Base-by-base conservation (phyloP, 805 yeast genomes). In the Candida tibetensis region DNA sequence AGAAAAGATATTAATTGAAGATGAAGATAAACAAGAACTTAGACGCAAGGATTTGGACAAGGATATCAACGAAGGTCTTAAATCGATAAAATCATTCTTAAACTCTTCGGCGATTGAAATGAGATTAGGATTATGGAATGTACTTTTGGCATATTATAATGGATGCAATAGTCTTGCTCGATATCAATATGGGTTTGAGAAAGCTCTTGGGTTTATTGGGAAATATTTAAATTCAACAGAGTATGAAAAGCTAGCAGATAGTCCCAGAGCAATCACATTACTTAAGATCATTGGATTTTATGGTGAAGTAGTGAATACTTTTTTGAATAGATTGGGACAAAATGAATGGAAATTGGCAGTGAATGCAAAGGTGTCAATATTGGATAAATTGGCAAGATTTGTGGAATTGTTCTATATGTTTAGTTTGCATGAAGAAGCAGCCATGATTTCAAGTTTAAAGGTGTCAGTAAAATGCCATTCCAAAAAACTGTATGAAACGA, bases 121-220 rank as follows among this genome's bases (percentile, higher is more conserved):
- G 54, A 77, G 76, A 39, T 62, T 89, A 27, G 81, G 81, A 37
- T 60, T 93, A 2, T 90, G 97, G 95, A 77, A 76, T 22, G 71
- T 83, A 17, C 63, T 90, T 13, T 70, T 87, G 33, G 77, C 74
- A 45, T 72, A 73, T 39, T 85, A 83, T 48, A 53, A 51, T 16
- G 54, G 50, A 6, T 49, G 46, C 12, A 35, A 44, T 5, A 44
- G 53, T 16, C 29, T 59, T 2, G 57, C 57, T 0, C 66, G 71
- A 17, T 68, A 72, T 23, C 65, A 71, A 28, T 47, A 51, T 13
- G 80, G 85, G 0, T 74, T 82, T 46, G 77, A 76, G 30, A 66
- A 64, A 18, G 75, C 77, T 10, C 41, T 87, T 2, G 51, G 56
- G 2, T 60, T 78, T 14, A 56, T 84, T 15, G 48, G 72, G 1